Conservation (phyloP, 345 rosid species). For the Citrus inodora region DNA sequence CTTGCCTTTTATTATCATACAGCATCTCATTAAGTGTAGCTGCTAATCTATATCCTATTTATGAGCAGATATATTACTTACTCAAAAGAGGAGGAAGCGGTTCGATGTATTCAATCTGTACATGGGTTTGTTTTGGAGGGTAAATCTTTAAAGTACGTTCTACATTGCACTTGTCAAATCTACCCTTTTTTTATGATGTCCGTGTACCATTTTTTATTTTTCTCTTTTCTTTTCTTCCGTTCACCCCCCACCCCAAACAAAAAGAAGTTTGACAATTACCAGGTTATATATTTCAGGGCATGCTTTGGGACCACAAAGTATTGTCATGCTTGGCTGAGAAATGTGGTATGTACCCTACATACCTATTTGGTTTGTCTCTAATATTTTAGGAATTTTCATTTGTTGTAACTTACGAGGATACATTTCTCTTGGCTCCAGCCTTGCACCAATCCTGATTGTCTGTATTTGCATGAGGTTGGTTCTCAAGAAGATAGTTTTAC, state of each 20-base stretch:
- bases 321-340: conserved; percentile 98
- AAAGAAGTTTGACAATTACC: neutral
- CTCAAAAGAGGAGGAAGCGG: conserved; percentile 80
- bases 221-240: neutral
- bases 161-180: neutral
- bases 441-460: conserved; percentile 92
- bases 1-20: neutral
- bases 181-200: neutral
- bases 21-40: neutral
- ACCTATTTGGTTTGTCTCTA: neutral
- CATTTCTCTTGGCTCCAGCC: conserved; percentile 45
- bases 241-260: neutral
- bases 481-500: conserved; percentile 93
- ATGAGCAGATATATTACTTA: conserved; percentile 72
- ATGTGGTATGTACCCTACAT: conserved; percentile 49
- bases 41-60: neutral
- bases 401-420: neutral
- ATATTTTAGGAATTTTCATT: neutral
- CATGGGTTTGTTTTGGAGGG: conserved; percentile 90
- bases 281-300: conserved; percentile 50
- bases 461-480: conserved; percentile 91
- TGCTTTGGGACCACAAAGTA: conserved; percentile 96
- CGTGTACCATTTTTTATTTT: neutral
- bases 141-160: conserved; percentile 58
- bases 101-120: conserved; percentile 88